These are phyloP conservation scores for Fusarium domesticum DNA, from an alignment of 2,329 filamentous ascomycete genomes.

Conservation along the genomic window DNA sequence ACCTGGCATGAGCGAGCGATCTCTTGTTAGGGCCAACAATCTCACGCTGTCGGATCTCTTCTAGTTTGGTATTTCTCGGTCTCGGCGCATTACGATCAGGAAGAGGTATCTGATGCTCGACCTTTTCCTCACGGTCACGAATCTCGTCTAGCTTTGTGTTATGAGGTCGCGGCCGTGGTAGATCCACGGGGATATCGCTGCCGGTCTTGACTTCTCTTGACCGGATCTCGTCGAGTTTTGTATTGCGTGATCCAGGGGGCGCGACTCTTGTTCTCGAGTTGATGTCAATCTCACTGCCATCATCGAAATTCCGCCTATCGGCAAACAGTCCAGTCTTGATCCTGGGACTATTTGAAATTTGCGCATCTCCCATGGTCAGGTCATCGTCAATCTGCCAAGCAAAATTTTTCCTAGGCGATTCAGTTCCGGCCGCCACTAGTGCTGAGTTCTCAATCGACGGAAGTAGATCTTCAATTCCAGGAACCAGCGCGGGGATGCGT, in stretches of 20 bases:
- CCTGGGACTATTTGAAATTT: slow-evolving; percentile 55
- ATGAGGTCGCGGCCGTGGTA: slow-evolving; percentile 15
- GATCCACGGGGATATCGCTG: slow-evolving; percentile 23
- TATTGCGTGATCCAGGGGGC: slow-evolving; percentile 37
- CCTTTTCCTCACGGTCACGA: slow-evolving; percentile 33
- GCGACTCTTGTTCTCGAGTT: slow-evolving; percentile 29
- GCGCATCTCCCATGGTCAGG: slow-evolving; percentile 55
- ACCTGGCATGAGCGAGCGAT: slow-evolving; percentile 46
- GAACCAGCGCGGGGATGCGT: slow-evolving; percentile 38
- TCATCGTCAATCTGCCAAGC: slow-evolving; percentile 57
- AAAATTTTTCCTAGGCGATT: slow-evolving; percentile 51
- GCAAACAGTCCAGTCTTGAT: slow-evolving; percentile 42
- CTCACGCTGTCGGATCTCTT: slow-evolving; percentile 47
- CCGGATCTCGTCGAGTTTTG: slow-evolving; percentile 45
- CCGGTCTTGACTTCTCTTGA: slow-evolving; percentile 40
- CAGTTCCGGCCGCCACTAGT: slow-evolving; percentile 5
- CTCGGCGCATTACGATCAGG: slow-evolving; percentile 30
- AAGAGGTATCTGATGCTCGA: slow-evolving; percentile 33
- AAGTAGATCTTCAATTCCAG: slow-evolving; percentile 38
- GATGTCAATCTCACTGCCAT: slow-evolving; percentile 31
- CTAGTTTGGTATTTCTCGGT: slow-evolving; percentile 45
- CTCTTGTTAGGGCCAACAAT: slow-evolving; percentile 44
- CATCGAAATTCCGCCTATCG: slow-evolving; percentile 33
- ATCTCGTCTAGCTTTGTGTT: slow-evolving; percentile 39
- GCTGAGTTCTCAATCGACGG: slow-evolving; percentile 33